Base-by-base conservation (phyloP, 345 rosid species). In the Psidium guajava region DNA sequence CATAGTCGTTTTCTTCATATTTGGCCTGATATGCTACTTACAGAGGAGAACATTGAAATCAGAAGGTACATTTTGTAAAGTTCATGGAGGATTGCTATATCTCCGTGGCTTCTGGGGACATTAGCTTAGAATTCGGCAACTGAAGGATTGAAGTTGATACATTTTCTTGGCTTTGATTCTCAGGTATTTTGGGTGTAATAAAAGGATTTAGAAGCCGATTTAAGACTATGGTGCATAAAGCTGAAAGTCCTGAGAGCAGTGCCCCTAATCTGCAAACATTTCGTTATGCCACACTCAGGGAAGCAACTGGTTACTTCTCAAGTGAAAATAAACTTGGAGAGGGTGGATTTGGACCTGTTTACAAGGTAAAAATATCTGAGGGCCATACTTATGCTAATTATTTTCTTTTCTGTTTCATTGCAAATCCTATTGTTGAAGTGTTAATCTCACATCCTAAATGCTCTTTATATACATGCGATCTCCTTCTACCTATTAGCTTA, bases 331-430 rank as follows among this genome's bases (percentile, higher is more conserved):
- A 82, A 83, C 87, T 92, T 42, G 91, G 92, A 47, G 86, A 89
- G 84, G 93, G 92, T 80, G 93, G 92, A 22, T 92, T 83, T 86
- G 92, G 91, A 24, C 91, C 92, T 18, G 91, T 92, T n/a, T 89
- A 90, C 56, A 89, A 85, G 91, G 90, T 89, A 82, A 32, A 32
- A 25, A 36, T 12, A 54, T 27, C 14, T 13, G 11, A 40, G 25
- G 25, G 75, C 82, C 22, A 20, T 12, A 12, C 32, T 50, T 8
- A 64, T 28, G 75, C 44, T 64, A 32, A 64, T 28, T 11, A 64
- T 16, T 32, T 7, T 64, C 36, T 61, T 61, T 27, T 61, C 40
- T 64, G 44, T 64, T 64, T 32, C 13, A 32, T 64, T 16, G 44
- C 12, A 64, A 64, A 32, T 16, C 12, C 12, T 16, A 64, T 50